A percentile compares a stretch with the other conserved stretches of the same genome.
Conservation (phyloP, 2,329 filamentous ascomycete species). For the Cordyceps militaris region DNA sequence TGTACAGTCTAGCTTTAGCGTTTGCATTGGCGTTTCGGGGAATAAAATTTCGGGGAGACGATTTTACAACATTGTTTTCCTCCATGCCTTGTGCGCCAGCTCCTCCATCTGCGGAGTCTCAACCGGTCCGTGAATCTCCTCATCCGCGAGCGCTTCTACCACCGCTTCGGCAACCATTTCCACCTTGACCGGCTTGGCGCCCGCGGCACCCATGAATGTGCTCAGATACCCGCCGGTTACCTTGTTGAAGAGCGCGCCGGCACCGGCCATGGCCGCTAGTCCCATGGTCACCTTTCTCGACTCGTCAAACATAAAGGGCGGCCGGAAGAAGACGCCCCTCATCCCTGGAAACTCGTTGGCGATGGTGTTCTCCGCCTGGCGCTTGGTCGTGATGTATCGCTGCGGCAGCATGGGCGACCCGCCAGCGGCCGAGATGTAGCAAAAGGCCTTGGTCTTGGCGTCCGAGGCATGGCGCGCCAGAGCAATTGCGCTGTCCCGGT, state of each 20-base stretch:
- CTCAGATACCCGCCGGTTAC: constrained; percentile 69
- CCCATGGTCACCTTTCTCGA: constrained; percentile 77
- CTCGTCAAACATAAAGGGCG: constrained; percentile 84
- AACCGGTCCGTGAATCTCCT: constrained; percentile 64
- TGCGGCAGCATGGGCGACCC: constrained; percentile 78
- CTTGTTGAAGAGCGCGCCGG: constrained; percentile 69
- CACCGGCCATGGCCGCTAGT: constrained; percentile 69
- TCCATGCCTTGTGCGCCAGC: constrained; percentile 76
- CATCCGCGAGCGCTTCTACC: constrained; percentile 76
- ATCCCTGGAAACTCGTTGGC: constrained; percentile 64
- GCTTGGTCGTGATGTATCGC: constrained; percentile 85
- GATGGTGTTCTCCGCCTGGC: constrained; percentile 78
- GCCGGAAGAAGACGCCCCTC: constrained; percentile 74
- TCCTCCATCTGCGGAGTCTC: constrained; percentile 75
- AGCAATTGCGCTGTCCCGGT: constrained; percentile 78
- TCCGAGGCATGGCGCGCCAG: constrained; percentile 69
- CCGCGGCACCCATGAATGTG: constrained; percentile 72
- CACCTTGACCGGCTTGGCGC: constrained; percentile 78
- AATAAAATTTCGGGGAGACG: constrained; percentile 3
- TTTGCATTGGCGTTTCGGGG: constrained; percentile 10
- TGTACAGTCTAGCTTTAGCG: constrained; percentile 28
- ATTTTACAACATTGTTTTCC: constrained; percentile 74
- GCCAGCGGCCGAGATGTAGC: constrained; percentile 82
- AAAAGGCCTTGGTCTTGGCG: constrained; percentile 62
- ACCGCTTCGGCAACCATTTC: constrained; percentile 84